Evolutionary conservation across 2,329 filamentous ascomycete species (phyloP).

Genomic region (Cadophora gregata): DNA sequence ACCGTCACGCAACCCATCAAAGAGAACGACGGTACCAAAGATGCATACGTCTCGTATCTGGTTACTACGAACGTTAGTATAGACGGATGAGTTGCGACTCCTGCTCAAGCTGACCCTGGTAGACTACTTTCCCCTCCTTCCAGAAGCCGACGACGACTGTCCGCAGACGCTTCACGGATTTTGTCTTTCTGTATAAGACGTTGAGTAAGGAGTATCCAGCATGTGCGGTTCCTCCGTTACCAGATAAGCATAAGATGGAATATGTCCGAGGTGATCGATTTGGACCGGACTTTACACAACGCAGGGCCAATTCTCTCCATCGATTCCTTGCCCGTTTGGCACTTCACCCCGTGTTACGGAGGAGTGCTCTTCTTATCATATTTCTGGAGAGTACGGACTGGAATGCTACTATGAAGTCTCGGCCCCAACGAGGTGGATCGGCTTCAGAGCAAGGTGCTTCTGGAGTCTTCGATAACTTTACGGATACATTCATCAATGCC

Average conservation of each 20-base stretch:
- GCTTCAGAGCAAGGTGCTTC: slow-evolving; percentile 55
- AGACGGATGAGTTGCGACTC: neutral
- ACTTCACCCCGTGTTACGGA: slow-evolving; percentile 86
- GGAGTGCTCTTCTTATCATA: slow-evolving; percentile 80
- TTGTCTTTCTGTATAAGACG: slow-evolving; percentile 93
- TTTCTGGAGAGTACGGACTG: slow-evolving; percentile 95
- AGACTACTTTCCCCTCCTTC: slow-evolving; percentile 96
- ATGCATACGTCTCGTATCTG: slow-evolving; percentile 94
- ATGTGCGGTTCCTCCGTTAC: slow-evolving; percentile 90
- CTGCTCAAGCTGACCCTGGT: slow-evolving; percentile 33
- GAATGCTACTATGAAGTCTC: slow-evolving; percentile 92
- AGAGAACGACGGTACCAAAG: slow-evolving; percentile 95
- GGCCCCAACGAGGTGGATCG: slow-evolving; percentile 68
- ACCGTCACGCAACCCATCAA: slow-evolving; percentile 84
- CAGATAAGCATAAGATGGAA: slow-evolving; percentile 99
- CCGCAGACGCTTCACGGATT: slow-evolving; percentile 94
- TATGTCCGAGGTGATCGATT: slow-evolving; percentile 97
- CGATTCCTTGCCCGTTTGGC: slow-evolving; percentile 88
- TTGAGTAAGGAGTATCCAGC: slow-evolving; percentile 87
- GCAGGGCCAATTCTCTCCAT: slow-evolving; percentile 87
- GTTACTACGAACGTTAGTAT: slow-evolving; percentile 82
- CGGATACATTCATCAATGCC: slow-evolving; percentile 95
- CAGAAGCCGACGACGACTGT: slow-evolving; percentile 80
- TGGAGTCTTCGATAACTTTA: slow-evolving; percentile 92
- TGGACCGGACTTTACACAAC: slow-evolving; percentile 86